Conservation (phyloP, 257 asterid species). For the Solanum sitiens region DNA sequence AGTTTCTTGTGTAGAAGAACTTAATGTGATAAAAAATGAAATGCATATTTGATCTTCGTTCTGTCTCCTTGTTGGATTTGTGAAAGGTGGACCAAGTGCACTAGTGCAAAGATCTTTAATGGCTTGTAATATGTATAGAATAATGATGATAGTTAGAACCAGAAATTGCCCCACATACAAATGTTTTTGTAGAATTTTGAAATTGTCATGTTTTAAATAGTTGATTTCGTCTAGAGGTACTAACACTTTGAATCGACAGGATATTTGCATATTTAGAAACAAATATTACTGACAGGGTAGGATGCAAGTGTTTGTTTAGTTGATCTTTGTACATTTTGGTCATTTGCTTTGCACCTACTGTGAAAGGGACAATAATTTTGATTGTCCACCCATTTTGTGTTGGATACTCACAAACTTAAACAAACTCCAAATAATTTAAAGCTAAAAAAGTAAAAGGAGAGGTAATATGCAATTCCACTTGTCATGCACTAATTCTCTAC, state of each 20-base stretch:
- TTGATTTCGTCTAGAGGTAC: background rate
- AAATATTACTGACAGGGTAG: background rate
- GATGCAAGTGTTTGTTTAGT: too few relatives aligned
- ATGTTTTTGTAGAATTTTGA: background rate
- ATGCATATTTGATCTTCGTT: background rate
- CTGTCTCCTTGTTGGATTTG: background rate
- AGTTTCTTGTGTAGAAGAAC: background rate
- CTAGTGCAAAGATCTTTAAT: background rate
- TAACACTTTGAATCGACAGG: background rate
- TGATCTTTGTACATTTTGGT: background rate
- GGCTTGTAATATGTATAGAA: background rate
- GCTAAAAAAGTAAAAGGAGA: background rate
- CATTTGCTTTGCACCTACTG: background rate
- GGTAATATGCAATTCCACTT: background rate
- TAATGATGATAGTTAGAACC: background rate
- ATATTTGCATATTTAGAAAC: background rate
- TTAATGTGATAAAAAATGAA: background rate
- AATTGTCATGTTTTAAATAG: background rate
- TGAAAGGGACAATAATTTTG: background rate
- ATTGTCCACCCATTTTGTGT: background rate
- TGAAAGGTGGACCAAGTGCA: background rate
- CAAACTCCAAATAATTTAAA: background rate
- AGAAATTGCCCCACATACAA: background rate
- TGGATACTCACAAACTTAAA: background rate
- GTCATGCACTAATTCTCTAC: background rate